phyloP scores from a whole-genome alignment of 768 basidiomycete genomes.

The Boletus reticulatus region DNA sequence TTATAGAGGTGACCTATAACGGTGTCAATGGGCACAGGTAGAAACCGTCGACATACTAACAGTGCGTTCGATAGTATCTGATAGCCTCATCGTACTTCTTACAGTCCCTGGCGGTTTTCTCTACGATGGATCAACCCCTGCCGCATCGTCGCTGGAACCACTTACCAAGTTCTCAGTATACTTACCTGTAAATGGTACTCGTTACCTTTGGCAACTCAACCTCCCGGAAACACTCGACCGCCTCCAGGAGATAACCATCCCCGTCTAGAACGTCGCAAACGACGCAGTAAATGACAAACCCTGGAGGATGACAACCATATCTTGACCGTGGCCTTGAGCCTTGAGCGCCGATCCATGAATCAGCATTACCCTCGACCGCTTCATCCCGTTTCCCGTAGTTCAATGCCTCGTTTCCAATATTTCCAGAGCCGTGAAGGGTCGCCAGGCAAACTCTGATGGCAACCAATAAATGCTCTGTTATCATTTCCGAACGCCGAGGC shows the following conservation, averaged over 20 bases:
- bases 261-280: background rate
- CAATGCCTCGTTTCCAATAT: too few species aligned
- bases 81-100: background rate
- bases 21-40: background rate
- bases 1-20: too few species aligned
- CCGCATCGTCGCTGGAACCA: background rate
- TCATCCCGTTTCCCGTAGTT: too few species aligned
- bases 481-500: too few species aligned
- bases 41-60: too few species aligned
- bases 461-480: too few species aligned
- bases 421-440: too few species aligned
- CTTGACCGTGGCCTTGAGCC: too few species aligned
- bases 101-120: background rate
- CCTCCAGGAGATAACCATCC: background rate
- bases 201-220: background rate
- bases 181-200: background rate
- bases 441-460: too few species aligned
- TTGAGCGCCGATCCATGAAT: too few species aligned
- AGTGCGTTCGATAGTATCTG: background rate
- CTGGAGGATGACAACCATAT: background rate
- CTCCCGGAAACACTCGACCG: background rate
- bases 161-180: background rate
- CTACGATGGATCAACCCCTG: background rate
- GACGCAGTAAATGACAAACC: background rate
- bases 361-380: too few species aligned